phyloP scores from a whole-genome alignment of 2,329 filamentous ascomycete genomes.

The Thermomyces lanuginosus region DNA sequence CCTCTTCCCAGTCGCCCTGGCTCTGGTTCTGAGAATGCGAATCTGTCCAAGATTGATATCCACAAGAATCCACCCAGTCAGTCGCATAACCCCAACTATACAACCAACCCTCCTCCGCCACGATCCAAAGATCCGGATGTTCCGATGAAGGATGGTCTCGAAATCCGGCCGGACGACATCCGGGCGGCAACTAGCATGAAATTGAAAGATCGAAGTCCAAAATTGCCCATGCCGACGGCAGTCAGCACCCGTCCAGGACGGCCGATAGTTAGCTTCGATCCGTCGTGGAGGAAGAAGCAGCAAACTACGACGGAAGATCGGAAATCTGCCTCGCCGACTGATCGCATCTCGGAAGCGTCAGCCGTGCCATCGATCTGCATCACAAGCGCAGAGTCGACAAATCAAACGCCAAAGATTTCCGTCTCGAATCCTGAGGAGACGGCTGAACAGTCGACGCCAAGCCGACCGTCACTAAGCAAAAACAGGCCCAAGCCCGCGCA shows the following conservation, averaged over 20 bases:
- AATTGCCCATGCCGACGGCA: conserved; percentile 71
- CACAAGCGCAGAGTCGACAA: conserved; percentile 19
- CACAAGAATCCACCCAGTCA: conserved; percentile 70
- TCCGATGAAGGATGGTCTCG: conserved; percentile 58
- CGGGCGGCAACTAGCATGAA: conserved; percentile 79
- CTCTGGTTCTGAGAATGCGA: background rate
- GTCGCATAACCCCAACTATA: conserved; percentile 67
- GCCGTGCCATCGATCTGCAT: conserved; percentile 34
- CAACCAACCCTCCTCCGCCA: conserved; percentile 41
- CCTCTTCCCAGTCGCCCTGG: conserved; percentile 26
- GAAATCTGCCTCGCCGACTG: conserved; percentile 35
- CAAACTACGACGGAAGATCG: conserved; percentile 13
- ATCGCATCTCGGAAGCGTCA: conserved; percentile 31
- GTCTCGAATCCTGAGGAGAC: conserved; percentile 9
- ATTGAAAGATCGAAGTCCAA: conserved; percentile 69
- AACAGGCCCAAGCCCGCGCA: conserved; percentile 13
- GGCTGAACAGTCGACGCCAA: conserved; percentile 7
- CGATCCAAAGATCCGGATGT: conserved; percentile 26
- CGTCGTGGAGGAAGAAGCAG: conserved; percentile 53
- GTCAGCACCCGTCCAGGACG: conserved; percentile 82
- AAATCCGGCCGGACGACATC: conserved; percentile 76
- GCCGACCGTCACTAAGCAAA: conserved; percentile 5
- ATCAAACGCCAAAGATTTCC: conserved; percentile 23
- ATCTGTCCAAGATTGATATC: conserved; percentile 48
- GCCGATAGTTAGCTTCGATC: conserved; percentile 94